Evolutionary conservation across 192 early-diverging fungal genomes (phyloP), one percentile per base, ranked within the genome.

Genomic region (Backusella liffmaniae): DNA sequence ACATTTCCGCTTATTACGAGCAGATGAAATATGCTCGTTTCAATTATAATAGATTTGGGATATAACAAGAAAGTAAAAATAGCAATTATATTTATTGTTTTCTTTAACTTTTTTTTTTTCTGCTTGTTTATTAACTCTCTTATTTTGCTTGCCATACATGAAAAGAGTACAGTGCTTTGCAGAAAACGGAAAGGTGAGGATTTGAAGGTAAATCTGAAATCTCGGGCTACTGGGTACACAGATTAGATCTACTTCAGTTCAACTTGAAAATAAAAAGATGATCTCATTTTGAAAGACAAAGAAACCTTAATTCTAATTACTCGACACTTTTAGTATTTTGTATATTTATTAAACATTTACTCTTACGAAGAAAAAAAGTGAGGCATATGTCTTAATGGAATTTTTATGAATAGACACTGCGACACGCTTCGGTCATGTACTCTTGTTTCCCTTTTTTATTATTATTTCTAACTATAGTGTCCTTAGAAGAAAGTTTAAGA

Each of bases 131-230:
- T 49, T 18, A 49, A 49, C 23, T 3, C 12, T 26, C 29, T 62
- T 62, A 62, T 62, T 26, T 29, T 29, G 56, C 29, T 59, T 62
- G 56, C 56, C 56, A 62, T 62, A 62, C 56, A 62, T 62, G 56
- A 62, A 62, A 29, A 62, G 12, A 0, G 23, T 62, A 62, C 56
- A 62, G 26, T 26, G 3, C 56, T 62, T 62, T 62, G 21, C 56
- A 62, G 21, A 62, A 62, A 62, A 62, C 26, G 56, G 56, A 62
- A 62, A 29, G 12, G 56, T 62, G 12, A 29, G 12, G 26, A 29
- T 62, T 62, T 4, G 12, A 62, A 62, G 56, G 9, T 62, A 62
- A 62, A 62, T 62, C 23, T 62, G 9, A 62, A 56, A 56, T 26
- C 6, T 56, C 53, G 53, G 53, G n/a, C n/a, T 21, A 56, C 3